These are phyloP conservation scores for Ascocoryne sarcoides DNA, from an alignment of 2,329 filamentous ascomycete genomes.

Conservation along the genomic window DNA sequence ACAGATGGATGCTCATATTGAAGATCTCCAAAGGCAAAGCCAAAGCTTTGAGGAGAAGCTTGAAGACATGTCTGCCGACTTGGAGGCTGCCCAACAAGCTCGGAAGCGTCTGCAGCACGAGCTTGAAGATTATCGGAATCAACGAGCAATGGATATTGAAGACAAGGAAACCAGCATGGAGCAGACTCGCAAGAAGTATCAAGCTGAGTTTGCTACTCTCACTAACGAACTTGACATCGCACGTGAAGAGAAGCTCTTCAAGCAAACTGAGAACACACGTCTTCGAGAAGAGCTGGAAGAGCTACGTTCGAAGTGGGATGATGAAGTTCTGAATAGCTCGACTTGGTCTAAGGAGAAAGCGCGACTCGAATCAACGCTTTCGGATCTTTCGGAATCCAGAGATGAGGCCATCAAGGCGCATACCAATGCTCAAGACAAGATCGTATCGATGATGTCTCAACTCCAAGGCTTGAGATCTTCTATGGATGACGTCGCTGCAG, in stretches of 20 bases:
- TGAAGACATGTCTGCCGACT: constrained; percentile 84
- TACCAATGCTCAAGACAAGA: constrained; percentile 88
- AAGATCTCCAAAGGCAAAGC: constrained; percentile 82
- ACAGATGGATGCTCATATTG: constrained; percentile 77
- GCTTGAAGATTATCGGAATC: constrained; percentile 92
- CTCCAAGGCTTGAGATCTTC: constrained; percentile 75
- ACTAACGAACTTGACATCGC: constrained; percentile 91
- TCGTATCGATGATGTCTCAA: constrained; percentile 83
- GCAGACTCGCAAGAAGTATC: constrained; percentile 96
- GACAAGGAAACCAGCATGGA: constrained; percentile 95
- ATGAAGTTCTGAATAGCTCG: constrained; percentile 93
- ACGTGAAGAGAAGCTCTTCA: constrained; percentile 78
- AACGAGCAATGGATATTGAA: constrained; percentile 91
- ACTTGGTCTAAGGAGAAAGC: constrained; percentile 98
- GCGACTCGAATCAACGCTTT: constrained; percentile 78
- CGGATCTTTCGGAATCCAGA: constrained; percentile 81
- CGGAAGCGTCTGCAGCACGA: constrained; percentile 96
- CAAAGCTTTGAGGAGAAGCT: constrained; percentile 85
- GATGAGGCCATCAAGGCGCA: constrained; percentile 91
- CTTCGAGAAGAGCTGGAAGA: constrained; percentile 95
- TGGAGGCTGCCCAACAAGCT: constrained; percentile 74
- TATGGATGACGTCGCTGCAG: constrained; percentile 76
- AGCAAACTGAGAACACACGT: constrained; percentile 76
- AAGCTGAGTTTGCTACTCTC: constrained; percentile 79
- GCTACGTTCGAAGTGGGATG: constrained; percentile 92